Evolutionary conservation across 192 early-diverging fungal genomes (phyloP).

Genomic region (Mortierella antarctica): DNA sequence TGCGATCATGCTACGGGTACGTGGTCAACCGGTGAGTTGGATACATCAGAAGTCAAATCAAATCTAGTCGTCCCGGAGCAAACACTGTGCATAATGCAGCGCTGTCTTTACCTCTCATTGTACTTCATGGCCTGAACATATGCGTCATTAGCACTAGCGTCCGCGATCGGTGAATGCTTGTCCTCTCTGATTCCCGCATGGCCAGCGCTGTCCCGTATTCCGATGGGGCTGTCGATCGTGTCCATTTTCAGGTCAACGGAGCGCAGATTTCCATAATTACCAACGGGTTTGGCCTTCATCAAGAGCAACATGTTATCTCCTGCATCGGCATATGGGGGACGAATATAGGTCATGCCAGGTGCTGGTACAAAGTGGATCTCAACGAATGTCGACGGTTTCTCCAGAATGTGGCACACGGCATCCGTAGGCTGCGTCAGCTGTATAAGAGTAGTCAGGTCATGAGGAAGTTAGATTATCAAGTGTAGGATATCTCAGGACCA

Average conservation of each 20-base stretch:
- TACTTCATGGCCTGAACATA: constrained; percentile 1
- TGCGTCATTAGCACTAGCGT: neutral
- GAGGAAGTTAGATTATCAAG: neutral
- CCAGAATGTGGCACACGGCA: constrained; percentile 22
- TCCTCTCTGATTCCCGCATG: neutral
- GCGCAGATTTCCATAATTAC: constrained; percentile 1
- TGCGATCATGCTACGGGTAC: constrained; percentile 15
- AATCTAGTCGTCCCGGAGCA: too few relatives aligned
- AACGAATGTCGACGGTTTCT: constrained; percentile 34
- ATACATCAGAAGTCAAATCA: too few relatives aligned
- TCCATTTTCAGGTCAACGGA: constrained; percentile 26
- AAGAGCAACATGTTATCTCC: neutral
- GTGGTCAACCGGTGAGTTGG: too few relatives aligned
- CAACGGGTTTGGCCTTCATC: constrained; percentile 15
- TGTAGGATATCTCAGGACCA: too few relatives aligned
- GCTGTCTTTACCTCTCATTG: neutral
- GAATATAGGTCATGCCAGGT: constrained; percentile 12
- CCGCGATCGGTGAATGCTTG: too few relatives aligned
- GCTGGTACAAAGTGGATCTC: constrained; percentile 4
- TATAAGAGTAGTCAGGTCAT: neutral
- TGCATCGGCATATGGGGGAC: neutral
- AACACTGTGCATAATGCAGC: too few relatives aligned
- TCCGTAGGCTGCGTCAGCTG: constrained; percentile 6
- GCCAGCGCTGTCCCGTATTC: neutral
- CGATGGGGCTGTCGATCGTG: neutral